Base-by-base conservation (phyloP, 129 eudicot species). In the Tanacetum coccineum region DNA sequence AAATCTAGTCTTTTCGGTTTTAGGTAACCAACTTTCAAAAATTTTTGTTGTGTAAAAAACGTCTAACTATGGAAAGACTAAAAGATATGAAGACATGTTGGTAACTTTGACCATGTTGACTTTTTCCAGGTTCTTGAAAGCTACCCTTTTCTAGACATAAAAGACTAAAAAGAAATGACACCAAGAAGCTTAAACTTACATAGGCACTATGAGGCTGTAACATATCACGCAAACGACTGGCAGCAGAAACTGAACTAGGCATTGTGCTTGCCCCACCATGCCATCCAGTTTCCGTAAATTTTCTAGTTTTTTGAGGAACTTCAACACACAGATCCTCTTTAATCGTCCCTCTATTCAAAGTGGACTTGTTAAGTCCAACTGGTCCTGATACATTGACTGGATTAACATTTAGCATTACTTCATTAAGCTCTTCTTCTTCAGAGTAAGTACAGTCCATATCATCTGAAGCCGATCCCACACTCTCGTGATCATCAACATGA, bases 391-490 rank as follows among this genome's bases (percentile, higher is more conserved):
- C 63, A 42, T 70, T 65, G 66, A 45, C 68, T 14, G 64, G 78
- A 62, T 64, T 57, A 58, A 59, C 53, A 56, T 55, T 57, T 9
- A 66, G 67, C n/a, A 72, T 49, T 59, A 75, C 81, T 51, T 85
- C 86, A 58, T 81, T 84, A 17, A 78, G 72, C 57, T 42, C 81
- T 59, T 86, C 96, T 59, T 70, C 86, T 14, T 82, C 90, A n/a
- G 95, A 80, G 63, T 65, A 77, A 78, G 74, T 84, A 22, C 78
- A 81, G 51, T 66, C 78, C 67, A 86, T 67, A 62, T 77, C 94
- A 66, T 81, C 80, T 4, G 84, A 74, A 63, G 79, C 96, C 0
- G 96, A 89, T 9, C 88, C 95, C 74, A 89, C 91, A 47, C 96
- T 89, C 82, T 89, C 96, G 18, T 84, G 79, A 47, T 66, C 76